Evolutionary conservation across 306 rosid species (phyloP), one percentile per base, ranked within the genome.

Genomic region (Clitoria ternatea): DNA sequence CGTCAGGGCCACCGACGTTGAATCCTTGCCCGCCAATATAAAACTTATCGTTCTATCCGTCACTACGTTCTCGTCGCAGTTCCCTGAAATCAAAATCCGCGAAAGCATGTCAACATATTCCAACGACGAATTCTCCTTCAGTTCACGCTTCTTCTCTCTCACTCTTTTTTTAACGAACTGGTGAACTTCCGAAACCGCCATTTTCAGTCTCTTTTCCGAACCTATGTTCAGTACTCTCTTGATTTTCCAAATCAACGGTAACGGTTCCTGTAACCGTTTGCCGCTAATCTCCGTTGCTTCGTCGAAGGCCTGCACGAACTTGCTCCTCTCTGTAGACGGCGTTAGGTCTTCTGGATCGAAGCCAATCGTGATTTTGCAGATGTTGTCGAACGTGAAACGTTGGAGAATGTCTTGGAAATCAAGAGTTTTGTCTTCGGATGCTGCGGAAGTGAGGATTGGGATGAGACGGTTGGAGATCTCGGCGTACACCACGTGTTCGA

Each of bases 391-490:
- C 0, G 89, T 83, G 20, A 92, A 90, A 1, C 96, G 76, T 37
- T 90, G 92, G 7, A 92, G 87, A 36, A 90, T 80, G 40, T 90
- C 92, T 59, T 90, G 92, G 43, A 92, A 77, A 64, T 90, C 96
- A 0, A 92, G 82, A 18, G 70, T 62, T 22, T 40, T 1, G 57
- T 27, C 10, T 1, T 0, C 0, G 0, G 9, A 13, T 0, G 90
- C 61, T 0, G 87, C 52, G 0, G 73, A 9, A 14, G 68, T 4
- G 30, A 89, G 83, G 6, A 92, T 70, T 0, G 98, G 98, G 11
- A 85, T 0, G 2, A 92, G 81, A 2, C 91, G 89, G 17, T 75
- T 62, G 3, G 69, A 42, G 63, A 92, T 84, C 55, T 92, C 96
- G 0, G 71, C 30, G 23, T 89, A 89, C 0, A 92, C 96, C 0